Evolutionary conservation across 148 eudicot genomes (phyloP).

Genomic region (Mesembryanthemum crystallinum): DNA sequence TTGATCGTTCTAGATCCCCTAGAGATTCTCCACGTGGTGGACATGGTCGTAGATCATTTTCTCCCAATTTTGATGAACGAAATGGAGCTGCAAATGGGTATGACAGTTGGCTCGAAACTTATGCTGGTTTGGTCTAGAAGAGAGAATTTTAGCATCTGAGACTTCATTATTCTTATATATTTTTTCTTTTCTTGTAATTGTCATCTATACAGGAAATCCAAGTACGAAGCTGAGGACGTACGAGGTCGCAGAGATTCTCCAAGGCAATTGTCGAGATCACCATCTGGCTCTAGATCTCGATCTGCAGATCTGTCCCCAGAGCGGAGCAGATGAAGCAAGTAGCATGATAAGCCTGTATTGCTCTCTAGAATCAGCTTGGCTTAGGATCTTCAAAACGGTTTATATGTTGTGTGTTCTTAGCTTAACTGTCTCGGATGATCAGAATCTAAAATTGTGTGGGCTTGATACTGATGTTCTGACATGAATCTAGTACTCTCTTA

Average conservation of each 20-base stretch:
- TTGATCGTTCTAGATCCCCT: constrained; percentile 45
- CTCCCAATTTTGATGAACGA: constrained; percentile 40
- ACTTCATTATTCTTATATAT: not conserved
- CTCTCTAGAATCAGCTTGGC: constrained; percentile 19
- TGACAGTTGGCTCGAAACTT: constrained; percentile 21
- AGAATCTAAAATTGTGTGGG: constrained; percentile 8
- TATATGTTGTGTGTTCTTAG: not conserved
- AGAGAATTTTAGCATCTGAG: not conserved
- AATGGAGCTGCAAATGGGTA: constrained; percentile 37
- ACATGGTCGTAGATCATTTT: constrained; percentile 42
- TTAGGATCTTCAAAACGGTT: not conserved
- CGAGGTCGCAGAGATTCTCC: constrained; percentile 39
- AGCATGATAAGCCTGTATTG: constrained; percentile 3
- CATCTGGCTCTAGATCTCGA: constrained; percentile 66
- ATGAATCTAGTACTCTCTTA: not conserved
- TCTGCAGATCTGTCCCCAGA: constrained; percentile 57
- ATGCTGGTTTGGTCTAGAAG: not conserved
- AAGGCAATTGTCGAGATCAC: constrained; percentile 53
- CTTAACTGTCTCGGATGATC: not conserved
- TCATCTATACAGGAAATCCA: constrained; percentile 37
- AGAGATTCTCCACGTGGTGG: constrained; percentile 36
- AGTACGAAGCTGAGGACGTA: constrained; percentile 38
- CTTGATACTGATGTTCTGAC: not conserved
- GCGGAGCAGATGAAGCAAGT: constrained; percentile 28
- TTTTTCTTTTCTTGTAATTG: not conserved